Conservation (phyloP, 1,139 yeast species). For the Taphrina confusa region DNA sequence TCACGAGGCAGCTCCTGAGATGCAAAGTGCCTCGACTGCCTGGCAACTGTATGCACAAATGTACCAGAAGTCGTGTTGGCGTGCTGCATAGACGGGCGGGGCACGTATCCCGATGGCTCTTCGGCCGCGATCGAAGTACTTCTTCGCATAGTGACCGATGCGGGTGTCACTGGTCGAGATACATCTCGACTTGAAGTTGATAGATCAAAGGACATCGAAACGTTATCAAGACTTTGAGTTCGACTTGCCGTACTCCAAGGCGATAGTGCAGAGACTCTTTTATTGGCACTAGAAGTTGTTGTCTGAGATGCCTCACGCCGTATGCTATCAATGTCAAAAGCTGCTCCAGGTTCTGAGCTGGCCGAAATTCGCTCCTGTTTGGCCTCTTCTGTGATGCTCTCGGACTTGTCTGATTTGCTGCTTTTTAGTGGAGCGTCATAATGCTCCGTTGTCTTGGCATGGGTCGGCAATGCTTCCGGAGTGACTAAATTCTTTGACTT, state of each 20-base stretch:
- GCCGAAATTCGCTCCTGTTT: neutral
- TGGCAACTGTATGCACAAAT: neutral
- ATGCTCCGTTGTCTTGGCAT: neutral
- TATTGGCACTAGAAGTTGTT: neutral
- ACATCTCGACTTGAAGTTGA: neutral
- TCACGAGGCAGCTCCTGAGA: no score
- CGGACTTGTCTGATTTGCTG: neutral
- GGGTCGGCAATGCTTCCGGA: constrained; percentile 30
- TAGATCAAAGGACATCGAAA: constrained; percentile 4
- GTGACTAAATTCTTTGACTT: constrained; percentile 26
- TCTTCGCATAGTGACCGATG: neutral
- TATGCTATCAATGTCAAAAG: constrained; percentile 22
- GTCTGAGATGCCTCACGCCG: constrained; percentile 20
- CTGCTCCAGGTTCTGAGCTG: neutral
- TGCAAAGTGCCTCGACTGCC: no score
- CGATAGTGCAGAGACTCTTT: neutral
- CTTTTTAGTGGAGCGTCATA: neutral
- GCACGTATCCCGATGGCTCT: constrained; percentile 17
- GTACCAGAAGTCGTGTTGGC: constrained; percentile 1
- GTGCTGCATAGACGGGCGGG: constrained; percentile 19
- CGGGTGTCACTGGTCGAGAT: neutral
- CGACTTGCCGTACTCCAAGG: neutral
- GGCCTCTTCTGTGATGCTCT: neutral
- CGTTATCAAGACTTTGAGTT: constrained; percentile 18
- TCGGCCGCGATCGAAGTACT: neutral